Evolutionary conservation across 345 rosid species (phyloP).

Genomic region (Arabis alpina): DNA sequence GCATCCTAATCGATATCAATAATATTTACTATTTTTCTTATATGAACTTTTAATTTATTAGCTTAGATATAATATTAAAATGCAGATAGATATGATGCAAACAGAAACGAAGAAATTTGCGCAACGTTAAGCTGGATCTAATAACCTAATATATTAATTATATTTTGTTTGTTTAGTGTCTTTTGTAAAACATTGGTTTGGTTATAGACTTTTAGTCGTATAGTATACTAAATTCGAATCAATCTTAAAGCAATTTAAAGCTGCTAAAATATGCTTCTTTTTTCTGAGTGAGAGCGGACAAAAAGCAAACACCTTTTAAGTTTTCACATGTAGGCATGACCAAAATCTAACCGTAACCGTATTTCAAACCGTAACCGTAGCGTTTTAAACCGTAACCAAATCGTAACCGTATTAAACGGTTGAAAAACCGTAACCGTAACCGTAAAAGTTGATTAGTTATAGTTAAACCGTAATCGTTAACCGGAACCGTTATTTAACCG

Average conservation of each 20-base stretch:
- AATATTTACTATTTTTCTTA: not conserved
- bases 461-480: too few species aligned
- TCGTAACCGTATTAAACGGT: too few species aligned
- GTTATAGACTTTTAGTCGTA: slow-evolving; percentile 3
- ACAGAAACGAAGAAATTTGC: slow-evolving; percentile 14
- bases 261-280: slow-evolving; percentile 25
- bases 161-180: not conserved
- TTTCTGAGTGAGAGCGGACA: not conserved
- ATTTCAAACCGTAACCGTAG: too few species aligned
- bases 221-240: slow-evolving; percentile 6
- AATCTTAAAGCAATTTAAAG: slow-evolving; percentile 34
- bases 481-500: too few species aligned
- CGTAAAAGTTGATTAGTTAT: too few species aligned
- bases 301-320: slow-evolving; percentile 34
- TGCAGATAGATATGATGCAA: slow-evolving; percentile 8
- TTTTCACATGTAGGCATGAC: slow-evolving; percentile 37
- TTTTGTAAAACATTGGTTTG: slow-evolving; percentile 8
- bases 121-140: slow-evolving; percentile 17
- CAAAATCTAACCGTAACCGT: too few species aligned
- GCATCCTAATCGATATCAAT: slow-evolving; percentile 28
- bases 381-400: too few species aligned
- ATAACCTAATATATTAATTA: slow-evolving; percentile 4
- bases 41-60: not conserved
- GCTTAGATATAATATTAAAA: not conserved
- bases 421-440: too few species aligned